Evolutionary conservation across 2,329 filamentous ascomycete genomes (phyloP), one percentile per base, ranked within the genome.

Genomic region (Hymenoscyphus salicellus): DNA sequence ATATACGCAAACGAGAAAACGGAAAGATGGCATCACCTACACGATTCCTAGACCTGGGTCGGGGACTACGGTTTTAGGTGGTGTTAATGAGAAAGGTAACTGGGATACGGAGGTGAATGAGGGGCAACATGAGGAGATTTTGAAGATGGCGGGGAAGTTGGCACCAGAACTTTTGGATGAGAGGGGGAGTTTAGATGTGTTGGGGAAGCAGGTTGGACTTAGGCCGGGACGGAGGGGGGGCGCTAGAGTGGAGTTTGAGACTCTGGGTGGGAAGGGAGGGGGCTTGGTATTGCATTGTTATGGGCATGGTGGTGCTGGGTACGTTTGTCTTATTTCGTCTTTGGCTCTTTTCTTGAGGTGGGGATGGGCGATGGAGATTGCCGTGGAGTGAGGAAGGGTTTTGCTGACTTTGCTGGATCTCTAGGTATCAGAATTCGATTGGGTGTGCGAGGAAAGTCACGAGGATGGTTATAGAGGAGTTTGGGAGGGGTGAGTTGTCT

Each of bases 251-350:
- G 80, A 81, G 70, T 66, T 71, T 55, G 79, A 81, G 68, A 38
- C n/a, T n/a, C n/a, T n/a, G 36, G 14, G 14, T 38, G 2, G 36
- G 14, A 17, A 5, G 14, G 17, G 60, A 68, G 66, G 70, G 68
- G 23, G 55, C 69, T 71, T 67, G 62, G 73, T 81, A 7, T 76
- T 81, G 43, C 80, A 82, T 76, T 73, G 75, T 60, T 82, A 82
- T 77, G 80, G 80, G 17, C 79, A 82, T 77, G 77, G 75, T 30
- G 79, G 79, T 2, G 79, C 76, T 46, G 80, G 36, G 36, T 38
- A 11, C 2, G 36, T 8, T 33, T 10, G n/a, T n/a, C n/a, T n/a
- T n/a, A 3, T 33, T 33, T 33, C 32, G 3, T 33, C 32, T 8
- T 33, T 2, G 30, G 30, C 32, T 11, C 10, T 38, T 38, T 38